Conservation (phyloP, 768 basidiomycete genomes). For the Leccinum pellstonianum region DNA sequence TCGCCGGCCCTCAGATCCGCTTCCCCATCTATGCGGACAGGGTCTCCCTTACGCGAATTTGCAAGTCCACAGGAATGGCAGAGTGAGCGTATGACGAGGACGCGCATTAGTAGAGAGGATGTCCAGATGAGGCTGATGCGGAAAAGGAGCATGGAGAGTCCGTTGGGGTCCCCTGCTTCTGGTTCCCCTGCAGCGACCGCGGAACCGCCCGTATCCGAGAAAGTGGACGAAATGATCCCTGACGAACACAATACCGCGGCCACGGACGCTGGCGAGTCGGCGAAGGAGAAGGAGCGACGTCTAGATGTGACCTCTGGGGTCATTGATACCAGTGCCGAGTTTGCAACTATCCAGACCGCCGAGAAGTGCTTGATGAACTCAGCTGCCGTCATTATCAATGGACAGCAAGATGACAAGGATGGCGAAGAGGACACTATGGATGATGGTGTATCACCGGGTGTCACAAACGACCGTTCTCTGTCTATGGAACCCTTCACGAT, state of each 20-base stretch:
- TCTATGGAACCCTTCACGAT: background rate
- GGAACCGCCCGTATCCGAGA: background rate
- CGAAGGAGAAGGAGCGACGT: constrained; percentile 34
- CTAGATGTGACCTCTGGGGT: constrained; percentile 38
- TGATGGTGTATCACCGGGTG: background rate
- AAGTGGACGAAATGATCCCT: background rate
- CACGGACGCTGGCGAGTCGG: constrained; percentile 5
- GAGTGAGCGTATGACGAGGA: constrained; percentile 28
- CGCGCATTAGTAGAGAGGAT: constrained; percentile 53
- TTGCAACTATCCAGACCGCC: constrained; percentile 48
- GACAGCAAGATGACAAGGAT: background rate
- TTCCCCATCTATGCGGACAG: constrained; percentile 24
- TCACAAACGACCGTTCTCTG: background rate
- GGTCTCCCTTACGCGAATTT: constrained; percentile 29
- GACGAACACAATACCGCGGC: background rate
- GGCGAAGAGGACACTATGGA: background rate
- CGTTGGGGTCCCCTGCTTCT: constrained; percentile 26
- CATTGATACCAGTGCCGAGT: constrained; percentile 44
- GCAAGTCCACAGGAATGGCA: constrained; percentile 23
- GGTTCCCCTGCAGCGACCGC: constrained; percentile 9
- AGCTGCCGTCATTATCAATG: background rate
- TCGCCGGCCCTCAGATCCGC: constrained; percentile 21
- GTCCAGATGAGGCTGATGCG: constrained; percentile 49
- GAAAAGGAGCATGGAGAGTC: constrained; percentile 45
- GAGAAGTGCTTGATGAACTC: constrained; percentile 39